Evolutionary conservation across 169 alveolate species (phyloP), one percentile per base, ranked within the genome.

Genomic region (Plasmodium gonderi): DNA sequence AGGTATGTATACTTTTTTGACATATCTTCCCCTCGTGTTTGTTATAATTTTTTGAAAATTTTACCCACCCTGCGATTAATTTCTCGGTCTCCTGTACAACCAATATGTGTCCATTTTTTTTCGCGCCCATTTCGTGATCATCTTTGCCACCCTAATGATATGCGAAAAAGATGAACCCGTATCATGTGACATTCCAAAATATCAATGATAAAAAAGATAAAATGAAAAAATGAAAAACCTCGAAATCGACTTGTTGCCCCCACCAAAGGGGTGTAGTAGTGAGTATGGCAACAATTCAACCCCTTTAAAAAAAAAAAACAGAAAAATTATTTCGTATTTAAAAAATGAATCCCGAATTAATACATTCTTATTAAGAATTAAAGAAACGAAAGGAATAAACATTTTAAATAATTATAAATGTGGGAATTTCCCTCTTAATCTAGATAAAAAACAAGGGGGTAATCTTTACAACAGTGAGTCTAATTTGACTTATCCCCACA

Each of bases 331-430:
- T 31, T 85, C 85, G 60, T 85, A 85, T 75, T 85, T 85, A 64
- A 85, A 85, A 85, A 74, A 85, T 75, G 78, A 85, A 76, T 85
- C 92, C 23, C 60, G 67, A 85, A 51, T 85, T 75, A 33, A 85
- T 85, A 44, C 7, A 51, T 60, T 72, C 68, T 72, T 85, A 17
- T 60, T 47, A 85, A 49, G 45, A 49, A 14, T 17, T 38, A 76
- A 51, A 72, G 51, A 54, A 36, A 74, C 51, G 14, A 85, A 85
- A 51, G 45, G 45, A 51, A 31, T 26, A 6, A 36, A 51, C 7
- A 14, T 5, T 54, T 54, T 76, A 3, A 85, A 85, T 17, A 74
- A 45, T 33, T 29, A 26, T 74, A 75, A 69, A 49, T 0, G 36
- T 69, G 44, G 17, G 8, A 82, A 82, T 36, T 29, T 45, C 75